Conservation (phyloP, 169 alveolate genomes). For the Neospora caninum region DNA sequence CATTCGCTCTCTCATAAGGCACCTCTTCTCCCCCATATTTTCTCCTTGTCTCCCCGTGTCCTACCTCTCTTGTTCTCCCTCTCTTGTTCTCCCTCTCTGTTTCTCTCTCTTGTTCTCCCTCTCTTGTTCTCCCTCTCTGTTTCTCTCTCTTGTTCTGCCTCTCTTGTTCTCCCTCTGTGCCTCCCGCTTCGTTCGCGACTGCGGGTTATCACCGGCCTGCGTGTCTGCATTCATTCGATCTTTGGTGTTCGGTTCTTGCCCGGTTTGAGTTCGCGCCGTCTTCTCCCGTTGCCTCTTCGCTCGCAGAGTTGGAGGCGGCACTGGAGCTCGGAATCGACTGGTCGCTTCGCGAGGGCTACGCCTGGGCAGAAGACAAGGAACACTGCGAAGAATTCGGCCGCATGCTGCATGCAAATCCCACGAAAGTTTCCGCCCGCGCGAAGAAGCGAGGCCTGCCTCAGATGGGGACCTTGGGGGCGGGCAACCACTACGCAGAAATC, state of each 20-base stretch:
- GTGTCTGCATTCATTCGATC: not conserved
- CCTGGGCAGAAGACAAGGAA: slow-evolving; percentile 88
- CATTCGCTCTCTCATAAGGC: too few relatives aligned
- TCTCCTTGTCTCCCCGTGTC: not conserved
- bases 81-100: not conserved
- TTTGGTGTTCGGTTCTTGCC: not conserved
- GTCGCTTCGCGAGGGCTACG: slow-evolving; percentile 78
- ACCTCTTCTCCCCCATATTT: too few relatives aligned
- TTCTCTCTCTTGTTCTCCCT: not conserved
- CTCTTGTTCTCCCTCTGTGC: not conserved
- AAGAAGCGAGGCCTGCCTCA: slow-evolving; percentile 90
- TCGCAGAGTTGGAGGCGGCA: slow-evolving; percentile 77
- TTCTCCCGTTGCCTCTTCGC: not conserved
- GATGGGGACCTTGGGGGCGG: slow-evolving; percentile 92
- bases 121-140: not conserved
- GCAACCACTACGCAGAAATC: slow-evolving; percentile 90
- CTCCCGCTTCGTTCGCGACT: not conserved
- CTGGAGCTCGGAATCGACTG: slow-evolving; percentile 88
- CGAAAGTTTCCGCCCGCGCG: slow-evolving; percentile 84
- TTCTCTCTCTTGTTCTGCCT: not conserved
- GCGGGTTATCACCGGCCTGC: not conserved
- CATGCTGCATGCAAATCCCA: slow-evolving; percentile 80
- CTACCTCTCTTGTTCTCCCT: not conserved
- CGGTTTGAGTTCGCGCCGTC: not conserved
- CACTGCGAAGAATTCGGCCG: slow-evolving; percentile 89